Base-by-base conservation (phyloP, 2,329 filamentous ascomycete genomes). In the Daldinia sp. region DNA sequence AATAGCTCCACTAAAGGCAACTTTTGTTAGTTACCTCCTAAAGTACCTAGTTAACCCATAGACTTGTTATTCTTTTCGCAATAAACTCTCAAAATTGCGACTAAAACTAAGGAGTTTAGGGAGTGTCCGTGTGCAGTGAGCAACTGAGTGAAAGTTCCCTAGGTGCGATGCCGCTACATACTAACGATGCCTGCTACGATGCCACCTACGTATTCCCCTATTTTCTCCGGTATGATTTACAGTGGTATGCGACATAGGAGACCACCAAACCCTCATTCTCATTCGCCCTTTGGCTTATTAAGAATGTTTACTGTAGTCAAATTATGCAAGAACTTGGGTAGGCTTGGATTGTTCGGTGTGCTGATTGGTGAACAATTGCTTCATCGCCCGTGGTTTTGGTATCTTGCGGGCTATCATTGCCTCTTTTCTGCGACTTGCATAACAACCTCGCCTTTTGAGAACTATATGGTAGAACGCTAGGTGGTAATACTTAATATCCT, bases 371-470 rank as follows among this genome's bases (percentile, higher is more conserved):
- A 56, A 57, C 29, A 51, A 56, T 45, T 52, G 47, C 64, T 64
- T 64, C 57, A 58, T 59, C 48, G 19, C 37, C 49, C 51, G 29
- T 53, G 48, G 45, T 62, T 59, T 27, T 57, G 57, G 61, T 53
- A 59, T 62, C 61, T 57, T 61, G 51, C 34, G 32, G 64, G 32
- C 51, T 61, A 64, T 67, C 64, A 67, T 49, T 67, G 35, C 64
- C 61, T 61, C 17, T 64, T 67, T 59, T 52, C 55, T 60, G 13
- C 41, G 45, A 59, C 61, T 64, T 62, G 64, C 61, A 67, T 67
- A 60, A 48, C 45, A 37, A 56, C 55, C 45, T 61, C 54, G 61
- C 45, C 39, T 59, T 55, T 61, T 13, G 27, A 58, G 37, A 61
- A 51, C 55, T 58, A 45, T 52, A 66, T 39, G 58, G 64, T 58